Conservation (phyloP, 805 yeast genomes). For the Ogataea paradorogensis region DNA sequence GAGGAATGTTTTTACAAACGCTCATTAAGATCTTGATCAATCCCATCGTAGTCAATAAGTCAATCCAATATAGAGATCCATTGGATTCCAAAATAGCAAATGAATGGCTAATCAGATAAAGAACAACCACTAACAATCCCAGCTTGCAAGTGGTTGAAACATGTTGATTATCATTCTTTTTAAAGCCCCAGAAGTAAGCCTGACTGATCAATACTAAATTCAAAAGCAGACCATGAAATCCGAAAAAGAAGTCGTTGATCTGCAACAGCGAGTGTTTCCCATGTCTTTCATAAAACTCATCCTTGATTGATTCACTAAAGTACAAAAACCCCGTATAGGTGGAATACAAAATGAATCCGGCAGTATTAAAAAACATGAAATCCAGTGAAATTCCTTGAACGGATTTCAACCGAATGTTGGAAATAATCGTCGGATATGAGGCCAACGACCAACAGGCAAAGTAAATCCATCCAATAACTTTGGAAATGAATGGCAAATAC, state of each 20-base stretch:
- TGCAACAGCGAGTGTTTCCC: constrained; percentile 31
- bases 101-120: constrained; percentile 13
- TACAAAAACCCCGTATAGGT: constrained; percentile 27
- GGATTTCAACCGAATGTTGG: constrained; percentile 30
- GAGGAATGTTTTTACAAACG: constrained; percentile 37
- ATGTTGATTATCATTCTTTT: constrained; percentile 32
- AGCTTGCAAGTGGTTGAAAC: constrained; percentile 24
- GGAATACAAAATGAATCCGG: constrained; percentile 33
- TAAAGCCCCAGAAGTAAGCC: constrained; percentile 34
- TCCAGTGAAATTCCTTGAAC: constrained; percentile 37
- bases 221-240: constrained; percentile 28
- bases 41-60: constrained; percentile 33
- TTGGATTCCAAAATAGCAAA: constrained; percentile 16
- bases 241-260: constrained; percentile 33
- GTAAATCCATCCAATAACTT: constrained; percentile 31
- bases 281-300: constrained; percentile 28
- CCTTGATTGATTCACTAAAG: constrained; percentile 23
- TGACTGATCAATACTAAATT: constrained; percentile 31
- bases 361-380: constrained; percentile 33
- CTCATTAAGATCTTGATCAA: constrained; percentile 34
- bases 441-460: constrained; percentile 32
- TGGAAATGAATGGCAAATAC: constrained; percentile 13
- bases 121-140: constrained; percentile 14
- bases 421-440: constrained; percentile 32
- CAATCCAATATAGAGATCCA: constrained; percentile 30